Base-by-base conservation (phyloP, 2,329 filamentous ascomycete genomes). In the Dothistroma septosporum region DNA sequence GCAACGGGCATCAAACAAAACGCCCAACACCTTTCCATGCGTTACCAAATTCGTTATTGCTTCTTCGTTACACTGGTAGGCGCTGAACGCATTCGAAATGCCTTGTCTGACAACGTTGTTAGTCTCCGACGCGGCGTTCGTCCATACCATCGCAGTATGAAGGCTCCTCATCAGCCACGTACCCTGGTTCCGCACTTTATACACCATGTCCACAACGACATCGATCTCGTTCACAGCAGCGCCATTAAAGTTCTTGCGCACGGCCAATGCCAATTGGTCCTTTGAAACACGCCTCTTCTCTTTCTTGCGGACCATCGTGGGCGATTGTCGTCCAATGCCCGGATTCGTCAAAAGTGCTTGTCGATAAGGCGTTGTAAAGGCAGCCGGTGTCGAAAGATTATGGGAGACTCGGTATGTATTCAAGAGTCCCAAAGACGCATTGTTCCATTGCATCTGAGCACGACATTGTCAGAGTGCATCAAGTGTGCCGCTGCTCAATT, bases 171-270 rank as follows among this genome's bases (percentile, higher is more conserved):
- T 47, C 14, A 35, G 48, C 41, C 16, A 68, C 71, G 72, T 77
- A 76, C 84, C 83, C 63, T 85, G 80, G 65, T 82, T 83, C 70
- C 82, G 81, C 32, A 90, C 82, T 71, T 86, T 89, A 79, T 91
- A 90, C 63, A 92, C 80, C 72, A 91, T 85, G 65, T 90, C 88
- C 59, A 92, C 88, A 60, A 94, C 88, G 66, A 92, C 87, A 69
- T 94, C 90, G 72, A 87, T 91, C 78, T 95, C 91, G 65, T 87
- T 87, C 46, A 93, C 85, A 16, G 88, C 88, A 66, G 90, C 81
- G 35, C 85, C 86, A 72, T 94, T 94, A 78, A 94, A 94, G 76
- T 94, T 89, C 74, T 91, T 92, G 65, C 90, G 82, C 53, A 92
- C 88, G 1, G 85, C 82, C 66, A 86, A 81, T 9, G 88, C 88